Percentiles rank a stretch among this genome's conserved stretches.
phyloP scores from a whole-genome alignment of 192 early-diverging fungal species.

The Rhizophlyctis rosea region DNA sequence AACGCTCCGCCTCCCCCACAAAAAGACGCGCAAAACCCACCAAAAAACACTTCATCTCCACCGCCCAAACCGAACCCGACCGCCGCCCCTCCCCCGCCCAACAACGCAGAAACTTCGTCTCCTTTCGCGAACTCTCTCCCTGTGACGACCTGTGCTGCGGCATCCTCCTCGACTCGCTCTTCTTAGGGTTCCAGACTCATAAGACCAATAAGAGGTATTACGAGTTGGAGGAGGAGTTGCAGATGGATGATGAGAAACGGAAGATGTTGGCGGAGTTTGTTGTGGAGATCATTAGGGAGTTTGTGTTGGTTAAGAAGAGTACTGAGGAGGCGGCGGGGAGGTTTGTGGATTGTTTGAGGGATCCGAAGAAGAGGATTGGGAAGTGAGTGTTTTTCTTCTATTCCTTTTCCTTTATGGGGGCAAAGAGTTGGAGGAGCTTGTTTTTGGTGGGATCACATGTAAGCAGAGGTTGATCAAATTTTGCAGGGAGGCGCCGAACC shows the following conservation, averaged over 20 bases:
- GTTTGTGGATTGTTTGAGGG: slow-evolving; percentile 11
- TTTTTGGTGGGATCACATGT: no score
- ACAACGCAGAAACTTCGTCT: no score
- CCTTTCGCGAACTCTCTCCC: slow-evolving; percentile 39
- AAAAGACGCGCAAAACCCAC: no score
- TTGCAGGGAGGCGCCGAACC: no score
- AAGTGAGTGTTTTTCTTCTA: background rate
- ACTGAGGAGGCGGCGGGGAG: slow-evolving; percentile 14
- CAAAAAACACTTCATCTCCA: no score
- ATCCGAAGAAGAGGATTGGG: slow-evolving; percentile 1
- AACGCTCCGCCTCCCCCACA: no score
- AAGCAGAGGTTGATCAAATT: no score
- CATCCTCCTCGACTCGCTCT: slow-evolving; percentile 41
- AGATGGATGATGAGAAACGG: background rate
- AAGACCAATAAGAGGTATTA: slow-evolving; percentile 45
- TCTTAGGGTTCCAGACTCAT: slow-evolving; percentile 45
- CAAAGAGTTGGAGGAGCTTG: slow-evolving; percentile 9
- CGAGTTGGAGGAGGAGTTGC: slow-evolving; percentile 4
- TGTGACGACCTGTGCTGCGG: slow-evolving; percentile 48
- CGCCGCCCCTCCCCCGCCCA: no score
- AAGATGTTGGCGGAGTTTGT: slow-evolving; percentile 23
- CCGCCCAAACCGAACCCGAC: no score
- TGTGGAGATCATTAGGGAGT: slow-evolving; percentile 19
- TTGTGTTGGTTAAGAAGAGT: slow-evolving; percentile 16
- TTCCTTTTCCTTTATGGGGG: slow-evolving; percentile 4